Base-by-base conservation (phyloP, 2,329 filamentous ascomycete species). In the Neoascochyta sp. region DNA sequence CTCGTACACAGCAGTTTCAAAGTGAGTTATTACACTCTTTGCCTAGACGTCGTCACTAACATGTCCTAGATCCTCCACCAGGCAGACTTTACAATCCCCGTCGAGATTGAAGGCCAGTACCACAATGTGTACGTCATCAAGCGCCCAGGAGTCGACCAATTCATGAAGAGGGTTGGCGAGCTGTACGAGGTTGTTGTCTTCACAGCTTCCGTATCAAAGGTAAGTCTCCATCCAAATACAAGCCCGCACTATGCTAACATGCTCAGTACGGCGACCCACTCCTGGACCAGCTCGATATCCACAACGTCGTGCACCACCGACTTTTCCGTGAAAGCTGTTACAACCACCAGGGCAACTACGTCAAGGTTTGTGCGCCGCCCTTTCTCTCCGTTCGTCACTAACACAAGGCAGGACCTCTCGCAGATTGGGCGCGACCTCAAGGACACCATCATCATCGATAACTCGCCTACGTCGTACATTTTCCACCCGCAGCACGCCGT, bases 101-200 rank as follows among this genome's bases (percentile, higher is more conserved):
- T 98, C 16, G 92, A 98, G 58, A 98, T 98, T 44, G 92, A 98
- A 69, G 92, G 92, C 34, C 93, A 95, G 64, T 96, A 93, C 60
- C 92, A 98, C 68, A 98, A 98, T 56, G 93, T 98, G 32, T 98
- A 98, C 61, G 92, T 98, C 45, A 98, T 98, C 64, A 98, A 98
- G 70, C 80, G 92, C 54, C 92, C 92, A n/a, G 92, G 92, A 31
- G 92, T 98, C 12, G 92, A 98, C 60, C 83, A 93, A 45, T 98
- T 98, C 66, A 95, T 98, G 87, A 96, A 96, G 73, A 76, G 92
- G 37, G 89, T 98, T 19, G 92, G 92, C 27, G 92, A 98, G 66
- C 74, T 98, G 27, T 98, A 96, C 56, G 92, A 98, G 68, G 90
- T 98, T 27, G 92, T 98, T 15, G 90, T 98, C 24, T 98, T 98